Evolutionary conservation across 345 rosid genomes (phyloP), one percentile per base, ranked within the genome.

Genomic region (Cardamine resedifolia): DNA sequence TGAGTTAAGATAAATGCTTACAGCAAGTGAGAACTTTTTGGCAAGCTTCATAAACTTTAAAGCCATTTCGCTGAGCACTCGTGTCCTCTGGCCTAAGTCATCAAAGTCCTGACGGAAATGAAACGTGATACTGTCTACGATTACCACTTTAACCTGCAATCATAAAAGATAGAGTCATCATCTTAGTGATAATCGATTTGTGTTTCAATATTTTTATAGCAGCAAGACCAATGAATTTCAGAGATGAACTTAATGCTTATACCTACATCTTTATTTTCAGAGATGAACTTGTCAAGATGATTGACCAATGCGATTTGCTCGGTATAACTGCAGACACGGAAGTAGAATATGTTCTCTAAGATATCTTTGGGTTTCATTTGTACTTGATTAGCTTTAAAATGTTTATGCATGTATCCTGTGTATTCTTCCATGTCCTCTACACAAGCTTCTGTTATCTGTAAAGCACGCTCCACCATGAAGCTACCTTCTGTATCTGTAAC

Each of bases 41-140:
- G 97, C 96, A 77, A 95, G 85, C 77, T 87, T 88, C 96, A 90
- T 86, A 78, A 95, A 82, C 85, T 95, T 95, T 50, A 87, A 78
- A 31, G 97, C 90, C 88, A 95, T 83, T 75, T 82, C 91, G 71
- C 86, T 76, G 3, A 95, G 97, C 19, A 87, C 79, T 36, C 90
- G 85, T 24, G 99, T 94, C 66, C 99, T 81, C 31, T 81, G 87
- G 49, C 85, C 89, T 65, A 91, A 64, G 81, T 94, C 91, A n/a
- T 89, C 97, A 81, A 87, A 91, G 82, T 88, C 93, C 79, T 94
- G 99, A 39, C 96, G 97, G 86, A 94, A 89, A 82, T 91, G 99
- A 84, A 91, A 91, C 56, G 99, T 84, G 72, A 94, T 70, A 60
- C 99, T 94, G 72, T 94, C 97, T 20, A 94, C 80, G 30, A 94